phyloP scores from a whole-genome alignment of 352 stramenopile species.

The Globisporangium viniferum region DNA sequence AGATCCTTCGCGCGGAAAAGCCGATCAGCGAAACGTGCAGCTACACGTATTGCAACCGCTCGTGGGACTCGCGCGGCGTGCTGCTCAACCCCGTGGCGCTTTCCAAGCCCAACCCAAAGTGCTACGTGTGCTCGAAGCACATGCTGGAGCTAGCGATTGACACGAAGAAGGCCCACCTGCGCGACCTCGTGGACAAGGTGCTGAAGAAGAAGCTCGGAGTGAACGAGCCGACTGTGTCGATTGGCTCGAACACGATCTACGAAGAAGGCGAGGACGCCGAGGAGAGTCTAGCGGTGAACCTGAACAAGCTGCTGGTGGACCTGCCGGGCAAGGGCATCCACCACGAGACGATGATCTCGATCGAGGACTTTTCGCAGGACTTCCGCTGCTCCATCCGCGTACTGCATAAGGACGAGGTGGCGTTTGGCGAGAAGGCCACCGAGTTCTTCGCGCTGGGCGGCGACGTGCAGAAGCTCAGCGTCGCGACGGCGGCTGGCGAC shows the following conservation, averaged over 20 bases:
- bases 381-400: conserved; percentile 85
- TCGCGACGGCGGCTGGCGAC: conserved; percentile 12
- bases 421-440: conserved; percentile 66
- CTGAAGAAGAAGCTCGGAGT: conserved; percentile 88
- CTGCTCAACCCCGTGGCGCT: conserved; percentile 91
- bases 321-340: conserved; percentile 91
- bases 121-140: conserved; percentile 95
- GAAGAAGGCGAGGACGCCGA: conserved; percentile 94
- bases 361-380: conserved; percentile 97
- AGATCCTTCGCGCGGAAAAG: conserved; percentile 64
- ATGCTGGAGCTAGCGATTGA: conserved; percentile 90
- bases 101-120: conserved; percentile 90
- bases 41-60: conserved; percentile 94
- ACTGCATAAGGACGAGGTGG: conserved; percentile 54
- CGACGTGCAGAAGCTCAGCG: conserved; percentile 57
- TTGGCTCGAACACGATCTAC: conserved; percentile 89
- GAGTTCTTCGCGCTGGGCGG: conserved; percentile 77
- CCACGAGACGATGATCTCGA: conserved; percentile 89
- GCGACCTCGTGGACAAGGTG: conserved; percentile 76
- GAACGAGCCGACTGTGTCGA: conserved; percentile 87
- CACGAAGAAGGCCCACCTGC: conserved; percentile 79
- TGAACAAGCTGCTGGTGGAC: conserved; percentile 85
- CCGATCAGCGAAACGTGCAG: conserved; percentile 77
- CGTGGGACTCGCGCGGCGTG: conserved; percentile 89
- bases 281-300: conserved; percentile 76